Evolutionary conservation across 2,329 filamentous ascomycete species (phyloP).

Genomic region (Fusarium chuoi): DNA sequence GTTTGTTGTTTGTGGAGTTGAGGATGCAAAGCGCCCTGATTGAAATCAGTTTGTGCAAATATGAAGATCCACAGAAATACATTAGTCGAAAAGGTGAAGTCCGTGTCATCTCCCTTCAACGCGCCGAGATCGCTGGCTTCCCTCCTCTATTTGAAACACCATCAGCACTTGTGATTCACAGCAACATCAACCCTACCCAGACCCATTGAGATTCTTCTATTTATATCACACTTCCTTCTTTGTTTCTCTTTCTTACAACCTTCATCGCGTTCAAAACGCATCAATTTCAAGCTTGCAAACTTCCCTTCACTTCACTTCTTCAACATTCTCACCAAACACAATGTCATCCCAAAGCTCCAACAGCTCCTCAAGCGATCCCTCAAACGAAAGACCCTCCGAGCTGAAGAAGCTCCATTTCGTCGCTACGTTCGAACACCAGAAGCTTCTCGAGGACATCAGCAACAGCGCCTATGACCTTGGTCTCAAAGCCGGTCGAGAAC

Average conservation of each 20-base stretch:
- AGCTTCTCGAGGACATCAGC: background rate
- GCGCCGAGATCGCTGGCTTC: too few species aligned
- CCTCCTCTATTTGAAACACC: too few species aligned
- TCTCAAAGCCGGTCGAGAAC: background rate
- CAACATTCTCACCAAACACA: accelerated
- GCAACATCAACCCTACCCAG: too few species aligned
- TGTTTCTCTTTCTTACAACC: accelerated
- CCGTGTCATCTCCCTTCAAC: background rate
- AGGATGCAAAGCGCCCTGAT: background rate
- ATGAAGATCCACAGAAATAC: accelerated
- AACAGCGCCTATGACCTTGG: background rate
- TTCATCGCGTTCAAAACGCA: too few species aligned
- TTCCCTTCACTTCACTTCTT: background rate
- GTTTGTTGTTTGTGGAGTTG: background rate
- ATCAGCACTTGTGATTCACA: background rate
- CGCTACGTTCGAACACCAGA: background rate
- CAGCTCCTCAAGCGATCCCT: background rate
- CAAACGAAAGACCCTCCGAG: background rate
- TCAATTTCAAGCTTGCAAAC: background rate
- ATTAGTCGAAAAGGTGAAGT: accelerated
- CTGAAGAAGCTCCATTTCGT: background rate
- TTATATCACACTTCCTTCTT: background rate
- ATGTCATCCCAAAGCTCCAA: background rate
- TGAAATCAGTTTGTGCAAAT: background rate
- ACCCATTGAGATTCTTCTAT: background rate